These are phyloP conservation scores for Phytophthora sp. DNA, from an alignment of 352 stramenopile species.

Conservation along the genomic window DNA sequence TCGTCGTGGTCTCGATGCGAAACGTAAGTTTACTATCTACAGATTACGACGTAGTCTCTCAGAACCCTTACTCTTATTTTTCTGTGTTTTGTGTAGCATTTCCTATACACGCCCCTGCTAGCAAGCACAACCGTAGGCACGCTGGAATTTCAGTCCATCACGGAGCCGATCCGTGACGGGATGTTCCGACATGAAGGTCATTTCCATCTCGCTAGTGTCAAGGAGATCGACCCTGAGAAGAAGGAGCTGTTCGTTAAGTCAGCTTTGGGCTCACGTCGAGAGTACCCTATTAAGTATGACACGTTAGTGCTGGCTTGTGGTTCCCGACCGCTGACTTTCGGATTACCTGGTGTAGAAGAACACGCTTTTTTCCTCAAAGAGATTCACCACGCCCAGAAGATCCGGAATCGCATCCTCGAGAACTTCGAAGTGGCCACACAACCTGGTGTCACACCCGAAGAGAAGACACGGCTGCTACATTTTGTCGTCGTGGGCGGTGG, in stretches of 20 bases:
- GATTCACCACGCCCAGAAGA: slow-evolving; percentile 91
- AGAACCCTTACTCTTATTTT: slow-evolving; percentile 4
- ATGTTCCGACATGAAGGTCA: slow-evolving; percentile 73
- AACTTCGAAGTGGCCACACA: slow-evolving; percentile 96
- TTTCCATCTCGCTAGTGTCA: slow-evolving; percentile 76
- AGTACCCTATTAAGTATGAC: slow-evolving; percentile 92
- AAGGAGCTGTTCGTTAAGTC: slow-evolving; percentile 75
- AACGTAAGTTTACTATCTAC: slow-evolving; percentile 54
- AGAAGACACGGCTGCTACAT: slow-evolving; percentile 91
- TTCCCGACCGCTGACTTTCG: slow-evolving; percentile 95
- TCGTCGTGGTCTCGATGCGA: slow-evolving; percentile 77
- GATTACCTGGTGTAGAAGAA: slow-evolving; percentile 85
- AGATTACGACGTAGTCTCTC: neutral
- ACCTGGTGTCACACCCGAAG: slow-evolving; percentile 73
- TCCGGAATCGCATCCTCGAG: slow-evolving; percentile 72
- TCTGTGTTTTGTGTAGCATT: slow-evolving; percentile 73
- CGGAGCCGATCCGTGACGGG: slow-evolving; percentile 93
- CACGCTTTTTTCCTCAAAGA: slow-evolving; percentile 98
- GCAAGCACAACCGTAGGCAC: slow-evolving; percentile 94
- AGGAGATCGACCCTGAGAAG: slow-evolving; percentile 72
- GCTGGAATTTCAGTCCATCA: slow-evolving; percentile 96
- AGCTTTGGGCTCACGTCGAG: slow-evolving; percentile 52
- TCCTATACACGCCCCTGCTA: slow-evolving; percentile 98
- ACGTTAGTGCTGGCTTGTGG: slow-evolving; percentile 93
- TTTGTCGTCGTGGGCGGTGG: slow-evolving; percentile 97